Base-by-base conservation (phyloP, 257 asterid genomes). In the Solanum acaule region DNA sequence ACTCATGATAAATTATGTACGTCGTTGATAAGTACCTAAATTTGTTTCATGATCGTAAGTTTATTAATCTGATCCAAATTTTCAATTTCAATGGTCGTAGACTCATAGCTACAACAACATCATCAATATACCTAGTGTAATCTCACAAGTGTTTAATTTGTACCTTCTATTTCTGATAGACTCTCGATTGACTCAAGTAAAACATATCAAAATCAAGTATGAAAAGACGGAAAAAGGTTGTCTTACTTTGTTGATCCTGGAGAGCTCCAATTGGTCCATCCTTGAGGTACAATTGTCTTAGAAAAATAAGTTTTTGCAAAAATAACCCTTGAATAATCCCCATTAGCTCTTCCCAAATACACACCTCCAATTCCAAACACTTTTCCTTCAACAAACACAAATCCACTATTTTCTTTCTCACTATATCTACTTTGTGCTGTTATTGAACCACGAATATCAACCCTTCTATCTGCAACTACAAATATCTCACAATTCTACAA, bases 251-350 rank as follows among this genome's bases (percentile, higher is more conserved):
- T 90, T 38, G 76, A 90, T 59, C 93, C 96, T 2, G 85, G 46
- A 49, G 90, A 91, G 88, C 93, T 93, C 96, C 93, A 92, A 34
- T 92, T 92, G 1, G 97, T 91, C 99, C 99, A 96, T 10, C 98
- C 99, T 78, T 92, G 94, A 79, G 94, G 92, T 25, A 87, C 86
- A 14, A 96, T 91, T 67, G 93, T 90, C 89, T 70, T 92, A 8
- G 99, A 96, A 61, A 96, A 84, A 85, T 96, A 95, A 3, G 98
- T 93, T 27, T 96, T 88, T 5, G 95, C 98, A 87, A 93, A 96
- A 83, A 96, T 84, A 6, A 95, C 98, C 89, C 94, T 91, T 0
- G 99, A 95, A 86, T 93, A 93, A 31, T 93, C 88, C 38, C 96
- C 99, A 68, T 88, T 88, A 20, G 98, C 93, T 86, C 98, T 96